phyloP scores from a whole-genome alignment of 345 rosid genomes.

The Citrus medica region DNA sequence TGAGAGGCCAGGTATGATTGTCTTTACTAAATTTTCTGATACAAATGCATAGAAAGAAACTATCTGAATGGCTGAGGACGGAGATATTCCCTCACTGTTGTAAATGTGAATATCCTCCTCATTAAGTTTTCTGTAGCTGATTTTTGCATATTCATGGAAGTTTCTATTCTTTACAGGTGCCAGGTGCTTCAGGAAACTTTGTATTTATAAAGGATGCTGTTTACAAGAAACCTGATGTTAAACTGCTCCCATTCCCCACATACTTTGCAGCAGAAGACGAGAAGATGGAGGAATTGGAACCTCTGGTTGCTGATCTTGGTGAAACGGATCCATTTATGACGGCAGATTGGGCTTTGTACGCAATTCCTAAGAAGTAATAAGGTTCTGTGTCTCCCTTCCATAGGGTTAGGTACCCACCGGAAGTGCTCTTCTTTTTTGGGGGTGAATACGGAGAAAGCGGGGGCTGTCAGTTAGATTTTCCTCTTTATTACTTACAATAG shows the following conservation, averaged over 20 bases:
- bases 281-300: slow-evolving; percentile 41
- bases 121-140: background rate
- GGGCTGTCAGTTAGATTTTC: background rate
- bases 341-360: slow-evolving; percentile 39
- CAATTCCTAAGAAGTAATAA: background rate
- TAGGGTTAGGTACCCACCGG: background rate
- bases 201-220: slow-evolving; percentile 82
- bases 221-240: slow-evolving; percentile 74
- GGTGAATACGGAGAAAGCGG: background rate
- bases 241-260: slow-evolving; percentile 87
- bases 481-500: background rate
- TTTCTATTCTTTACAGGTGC: slow-evolving; percentile 51
- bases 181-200: slow-evolving; percentile 88
- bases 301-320: slow-evolving; percentile 76
- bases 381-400: background rate
- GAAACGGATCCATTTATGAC: slow-evolving; percentile 84
- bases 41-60: background rate
- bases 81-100: background rate
- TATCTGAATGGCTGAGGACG: background rate
- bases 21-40: slow-evolving; percentile 6
- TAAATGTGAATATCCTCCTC: background rate
- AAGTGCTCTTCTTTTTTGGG: background rate
- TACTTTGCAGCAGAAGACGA: slow-evolving; percentile 62
- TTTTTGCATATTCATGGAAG: background rate
- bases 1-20: slow-evolving; percentile 84